A percentile compares a stretch with the other conserved stretches of the same genome.
These are phyloP conservation scores for Colletotrichum caudatum DNA, from an alignment of 2,329 filamentous ascomycete genomes.

Conservation along the genomic window DNA sequence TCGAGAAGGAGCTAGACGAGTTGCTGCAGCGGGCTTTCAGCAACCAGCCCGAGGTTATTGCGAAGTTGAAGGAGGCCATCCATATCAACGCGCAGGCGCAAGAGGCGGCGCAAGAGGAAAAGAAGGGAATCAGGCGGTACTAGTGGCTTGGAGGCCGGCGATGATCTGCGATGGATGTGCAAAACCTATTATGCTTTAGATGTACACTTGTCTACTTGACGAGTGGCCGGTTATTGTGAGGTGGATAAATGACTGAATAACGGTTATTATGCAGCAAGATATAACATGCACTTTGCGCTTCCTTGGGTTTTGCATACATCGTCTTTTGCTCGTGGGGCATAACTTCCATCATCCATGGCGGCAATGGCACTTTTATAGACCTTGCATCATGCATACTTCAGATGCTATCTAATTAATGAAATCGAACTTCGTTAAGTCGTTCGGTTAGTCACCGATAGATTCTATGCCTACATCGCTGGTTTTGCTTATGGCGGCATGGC, in stretches of 20 bases:
- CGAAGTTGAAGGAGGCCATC: conserved; percentile 72
- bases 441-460: no score
- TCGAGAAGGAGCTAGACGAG: conserved; percentile 68
- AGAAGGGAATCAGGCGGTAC: conserved; percentile 46
- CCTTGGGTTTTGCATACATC: no score
- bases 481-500: no score
- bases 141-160: background rate
- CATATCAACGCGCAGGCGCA: conserved; percentile 67
- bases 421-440: no score
- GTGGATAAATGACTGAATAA: background rate
- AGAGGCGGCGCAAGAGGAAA: conserved; percentile 56
- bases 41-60: conserved; percentile 69
- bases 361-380: background rate
- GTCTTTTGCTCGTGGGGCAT: background rate
- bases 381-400: background rate
- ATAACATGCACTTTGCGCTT: background rate
- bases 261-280: background rate
- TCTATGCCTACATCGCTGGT: no score
- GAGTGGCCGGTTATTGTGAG: background rate
- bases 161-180: background rate
- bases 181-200: background rate
- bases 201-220: background rate
- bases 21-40: conserved; percentile 69
- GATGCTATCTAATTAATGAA: no score
- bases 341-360: background rate